Conservation (phyloP, 805 yeast genomes). For the Wickerhamomyces sydowiorum region DNA sequence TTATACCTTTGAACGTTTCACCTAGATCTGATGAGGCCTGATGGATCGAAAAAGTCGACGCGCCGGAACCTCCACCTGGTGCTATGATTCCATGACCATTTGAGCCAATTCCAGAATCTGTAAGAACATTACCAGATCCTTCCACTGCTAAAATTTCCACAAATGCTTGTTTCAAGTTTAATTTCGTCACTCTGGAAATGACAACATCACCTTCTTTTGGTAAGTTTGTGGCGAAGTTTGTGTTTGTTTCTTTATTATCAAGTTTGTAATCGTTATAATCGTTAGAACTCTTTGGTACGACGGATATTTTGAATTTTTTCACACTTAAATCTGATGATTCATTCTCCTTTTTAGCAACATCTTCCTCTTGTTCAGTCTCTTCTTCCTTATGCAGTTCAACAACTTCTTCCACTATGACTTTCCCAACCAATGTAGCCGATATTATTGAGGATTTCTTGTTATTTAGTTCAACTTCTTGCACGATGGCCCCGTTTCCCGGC, state of each 20-base stretch:
- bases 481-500: constrained; percentile 62
- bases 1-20: constrained; percentile 82
- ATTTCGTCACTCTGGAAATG: constrained; percentile 63
- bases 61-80: constrained; percentile 54
- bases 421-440: constrained; percentile 61
- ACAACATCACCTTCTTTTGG: constrained; percentile 87
- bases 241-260: constrained; percentile 6
- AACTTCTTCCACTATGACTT: constrained; percentile 29
- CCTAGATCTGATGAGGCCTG: constrained; percentile 67
- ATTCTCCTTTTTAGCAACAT: constrained; percentile 1
- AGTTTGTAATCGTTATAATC: constrained; percentile 8
- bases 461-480: constrained; percentile 38
- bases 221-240: constrained; percentile 39
- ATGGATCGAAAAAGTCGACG: constrained; percentile 34
- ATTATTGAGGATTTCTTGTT: constrained; percentile 35
- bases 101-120: constrained; percentile 64
- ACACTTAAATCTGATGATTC: constrained; percentile 10
- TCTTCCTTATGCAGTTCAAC: constrained; percentile 11
- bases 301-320: constrained; percentile 23
- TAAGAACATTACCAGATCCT: constrained; percentile 47
- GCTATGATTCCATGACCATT: constrained; percentile 37
- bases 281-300: constrained; percentile 16
- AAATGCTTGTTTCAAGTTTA: constrained; percentile 63
- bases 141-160: constrained; percentile 75
- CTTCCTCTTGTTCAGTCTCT: constrained; percentile 9